Evolutionary conservation across 352 stramenopile genomes (phyloP), one percentile per base, ranked within the genome.

Genomic region (Pythium oligandrum): DNA sequence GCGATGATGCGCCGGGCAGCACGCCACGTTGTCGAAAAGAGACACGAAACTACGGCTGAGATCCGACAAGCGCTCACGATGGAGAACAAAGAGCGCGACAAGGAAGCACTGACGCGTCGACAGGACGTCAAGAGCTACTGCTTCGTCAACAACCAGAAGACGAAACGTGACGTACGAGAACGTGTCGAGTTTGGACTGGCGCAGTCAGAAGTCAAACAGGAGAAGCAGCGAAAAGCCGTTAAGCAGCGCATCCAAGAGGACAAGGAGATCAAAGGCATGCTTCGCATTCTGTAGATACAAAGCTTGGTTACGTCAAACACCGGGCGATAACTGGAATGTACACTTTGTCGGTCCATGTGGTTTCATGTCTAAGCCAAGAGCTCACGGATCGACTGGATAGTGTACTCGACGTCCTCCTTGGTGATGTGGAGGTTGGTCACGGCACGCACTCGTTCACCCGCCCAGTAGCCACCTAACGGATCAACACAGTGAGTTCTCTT

Each of bases 381-480:
- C 55, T 72, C 66, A 6, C 70, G 74, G 53, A 90, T 64, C 2
- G 80, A 72, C 8, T 66, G 46, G 40, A 93, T 56, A 1, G 66
- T 70, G 58, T 90, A 88, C 37, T 75, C 67, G 36, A 94, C 65
- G 53, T 92, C 83, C 6, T 83, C 58, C 2, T 56, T 37, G 4
- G 76, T 75, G 37, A 94, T 65, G 63, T 94, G 79, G 44, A 94
- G 62, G 53, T 94, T 87, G 10, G 80, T 88, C 39, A 90, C 83
- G 0, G 66, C 79, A 11, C 83, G 79, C 33, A 94, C 63, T 34
- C 75, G 75, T 44, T 78, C 74, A 7, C 67, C 73, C 34, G 80
- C 73, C 43, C 68, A 71, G 55, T 94, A 92, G 6, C 69, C 75
- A 17, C 69, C 70, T 78, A 51, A 42, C 43, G 10, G 4, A 55